Evolutionary conservation across 2,329 filamentous ascomycete genomes (phyloP).

Genomic region (Colletotrichum tropicale): DNA sequence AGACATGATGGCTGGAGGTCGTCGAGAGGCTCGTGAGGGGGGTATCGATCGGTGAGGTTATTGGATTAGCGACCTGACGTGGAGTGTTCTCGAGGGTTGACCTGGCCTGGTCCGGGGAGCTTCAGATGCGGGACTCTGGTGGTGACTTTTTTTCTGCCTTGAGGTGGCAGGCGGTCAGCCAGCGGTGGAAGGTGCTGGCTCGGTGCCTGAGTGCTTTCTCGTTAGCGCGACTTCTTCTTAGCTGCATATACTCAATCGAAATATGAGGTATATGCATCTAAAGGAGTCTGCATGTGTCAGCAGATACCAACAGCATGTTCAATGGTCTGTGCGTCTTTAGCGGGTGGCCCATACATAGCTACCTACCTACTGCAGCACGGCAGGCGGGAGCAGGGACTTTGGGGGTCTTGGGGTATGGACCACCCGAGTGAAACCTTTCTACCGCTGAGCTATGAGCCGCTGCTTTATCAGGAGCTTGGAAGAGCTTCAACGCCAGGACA

Average conservation of each 20-base stretch:
- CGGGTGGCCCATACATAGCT: background rate
- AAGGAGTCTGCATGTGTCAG: background rate
- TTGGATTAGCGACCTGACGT: slow-evolving; percentile 19
- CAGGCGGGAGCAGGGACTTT: slow-evolving; percentile 2
- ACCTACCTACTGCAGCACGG: background rate
- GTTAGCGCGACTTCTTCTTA: background rate
- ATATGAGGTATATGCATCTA: background rate
- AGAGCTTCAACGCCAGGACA: background rate
- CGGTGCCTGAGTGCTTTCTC: background rate
- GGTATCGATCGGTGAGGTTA: slow-evolving; percentile 15
- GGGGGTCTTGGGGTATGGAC: background rate
- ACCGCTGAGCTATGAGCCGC: background rate
- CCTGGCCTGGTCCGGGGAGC: slow-evolving; percentile 17
- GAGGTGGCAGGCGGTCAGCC: slow-evolving; percentile 18
- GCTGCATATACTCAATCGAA: background rate
- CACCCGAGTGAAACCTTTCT: slow-evolving; percentile 7
- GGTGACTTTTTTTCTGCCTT: slow-evolving; percentile 23
- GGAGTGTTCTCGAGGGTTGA: slow-evolving; percentile 20
- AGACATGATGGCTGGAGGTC: slow-evolving; percentile 68
- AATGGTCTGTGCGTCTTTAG: background rate
- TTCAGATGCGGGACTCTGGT: slow-evolving; percentile 21
- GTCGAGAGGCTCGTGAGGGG: slow-evolving; percentile 15
- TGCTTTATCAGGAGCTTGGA: background rate
- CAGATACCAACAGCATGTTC: background rate
- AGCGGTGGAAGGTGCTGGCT: slow-evolving; percentile 20